Conservation (phyloP, 2,329 filamentous ascomycete species). For the Stagonosporopsis cucurbitacearum region DNA sequence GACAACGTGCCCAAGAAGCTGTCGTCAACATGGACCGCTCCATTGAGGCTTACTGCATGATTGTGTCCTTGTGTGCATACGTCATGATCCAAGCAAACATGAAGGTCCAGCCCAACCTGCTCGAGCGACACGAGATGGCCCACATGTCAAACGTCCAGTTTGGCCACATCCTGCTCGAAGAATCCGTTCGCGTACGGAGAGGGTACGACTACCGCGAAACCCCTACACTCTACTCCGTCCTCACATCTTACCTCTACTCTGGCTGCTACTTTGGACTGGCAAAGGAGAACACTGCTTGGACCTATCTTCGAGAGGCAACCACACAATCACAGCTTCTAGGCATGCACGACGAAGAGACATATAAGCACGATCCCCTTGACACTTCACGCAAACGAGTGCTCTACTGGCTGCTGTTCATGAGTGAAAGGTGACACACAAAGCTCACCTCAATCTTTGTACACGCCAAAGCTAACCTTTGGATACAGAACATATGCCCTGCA, state of each 20-base stretch:
- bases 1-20: conserved; percentile 58
- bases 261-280: conserved; percentile 68
- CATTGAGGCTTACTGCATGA: conserved; percentile 64
- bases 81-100: conserved; percentile 59
- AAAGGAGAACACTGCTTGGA: conserved; percentile 67
- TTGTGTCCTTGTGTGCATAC: conserved; percentile 59
- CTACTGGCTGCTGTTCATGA: conserved; percentile 69
- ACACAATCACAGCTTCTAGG: conserved; percentile 65
- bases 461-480: conserved; percentile 3
- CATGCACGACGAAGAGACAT: conserved; percentile 65
- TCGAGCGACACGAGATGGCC: conserved; percentile 54
- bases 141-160: conserved; percentile 53
- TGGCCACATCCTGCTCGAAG: conserved; percentile 64
- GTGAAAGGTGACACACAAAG: conserved; percentile 61
- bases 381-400: conserved; percentile 61
- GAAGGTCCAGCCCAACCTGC: conserved; percentile 51
- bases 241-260: conserved; percentile 68
- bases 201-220: conserved; percentile 65
- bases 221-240: conserved; percentile 61
- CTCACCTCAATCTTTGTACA: neutral
- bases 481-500: conserved; percentile 68
- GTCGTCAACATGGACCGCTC: conserved; percentile 59
- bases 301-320: conserved; percentile 66
- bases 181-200: conserved; percentile 63
- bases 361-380: conserved; percentile 59